phyloP scores from a whole-genome alignment of 495 filamentous ascomycete species.

The Rusavskia elegans region DNA sequence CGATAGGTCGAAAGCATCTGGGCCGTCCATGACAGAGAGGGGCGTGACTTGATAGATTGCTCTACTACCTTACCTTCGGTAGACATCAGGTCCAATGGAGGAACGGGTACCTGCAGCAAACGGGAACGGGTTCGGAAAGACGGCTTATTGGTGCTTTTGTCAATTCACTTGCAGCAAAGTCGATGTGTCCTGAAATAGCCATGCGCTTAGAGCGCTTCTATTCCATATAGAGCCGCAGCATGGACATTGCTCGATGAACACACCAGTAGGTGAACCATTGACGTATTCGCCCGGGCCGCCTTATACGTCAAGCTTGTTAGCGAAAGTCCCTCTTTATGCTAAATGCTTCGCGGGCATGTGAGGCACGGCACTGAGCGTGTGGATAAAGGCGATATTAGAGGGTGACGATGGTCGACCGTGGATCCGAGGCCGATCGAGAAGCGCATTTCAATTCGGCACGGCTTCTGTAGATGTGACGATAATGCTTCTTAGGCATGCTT shows the following conservation, averaged over 20 bases:
- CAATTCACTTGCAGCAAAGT: too few relatives aligned
- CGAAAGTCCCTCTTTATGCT: too few relatives aligned
- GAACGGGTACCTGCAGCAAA: neutral
- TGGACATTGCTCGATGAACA: too few relatives aligned
- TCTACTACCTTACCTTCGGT: too few relatives aligned
- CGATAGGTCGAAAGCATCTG: too few relatives aligned
- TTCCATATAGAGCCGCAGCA: neutral
- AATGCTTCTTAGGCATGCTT: too few relatives aligned
- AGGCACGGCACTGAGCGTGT: neutral
- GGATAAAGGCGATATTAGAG: neutral
- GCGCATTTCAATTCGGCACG: neutral
- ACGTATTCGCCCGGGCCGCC: neutral
- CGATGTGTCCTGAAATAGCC: too few relatives aligned
- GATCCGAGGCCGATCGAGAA: neutral
- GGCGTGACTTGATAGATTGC: too few relatives aligned
- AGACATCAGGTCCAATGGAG: neutral
- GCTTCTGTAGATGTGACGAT: too few relatives aligned
- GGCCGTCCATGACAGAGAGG: too few relatives aligned
- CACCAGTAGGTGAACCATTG: neutral
- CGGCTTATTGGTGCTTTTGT: neutral
- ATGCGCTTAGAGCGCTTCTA: neutral
- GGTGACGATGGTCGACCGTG: neutral
- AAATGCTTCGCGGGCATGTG: too few relatives aligned
- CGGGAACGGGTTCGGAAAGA: neutral
- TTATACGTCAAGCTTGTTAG: too few relatives aligned